Evolutionary conservation across 2,329 filamentous ascomycete genomes (phyloP).

Genomic region (Endocalyx cinctus): DNA sequence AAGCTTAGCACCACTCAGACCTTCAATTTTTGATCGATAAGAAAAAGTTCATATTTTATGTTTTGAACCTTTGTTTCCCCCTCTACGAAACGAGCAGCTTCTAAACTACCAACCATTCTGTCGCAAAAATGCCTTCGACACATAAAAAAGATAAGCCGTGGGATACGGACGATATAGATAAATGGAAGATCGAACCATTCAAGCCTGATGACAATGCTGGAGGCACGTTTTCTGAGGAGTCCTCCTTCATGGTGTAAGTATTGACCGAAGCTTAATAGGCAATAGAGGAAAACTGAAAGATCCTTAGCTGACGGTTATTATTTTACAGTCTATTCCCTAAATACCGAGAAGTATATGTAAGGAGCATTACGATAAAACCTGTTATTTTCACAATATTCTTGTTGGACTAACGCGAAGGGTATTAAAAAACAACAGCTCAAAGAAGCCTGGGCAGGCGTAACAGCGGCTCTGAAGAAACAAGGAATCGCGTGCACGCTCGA

Average conservation of each 20-base stretch:
- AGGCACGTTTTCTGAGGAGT: constrained; percentile 89
- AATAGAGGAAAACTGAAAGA: too few relatives aligned
- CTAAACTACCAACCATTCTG: constrained; percentile 2
- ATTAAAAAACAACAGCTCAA: too few relatives aligned
- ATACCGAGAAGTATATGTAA: constrained; percentile 90
- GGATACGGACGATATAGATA: constrained; percentile 96
- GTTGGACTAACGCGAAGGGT: too few relatives aligned
- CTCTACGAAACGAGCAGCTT: too few relatives aligned
- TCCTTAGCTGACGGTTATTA: constrained; percentile 28
- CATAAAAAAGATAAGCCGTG: constrained; percentile 88
- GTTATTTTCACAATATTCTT: too few relatives aligned
- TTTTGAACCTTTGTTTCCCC: too few relatives aligned
- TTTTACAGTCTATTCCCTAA: constrained; percentile 92
- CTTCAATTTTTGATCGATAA: too few relatives aligned
- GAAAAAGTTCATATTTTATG: too few relatives aligned
- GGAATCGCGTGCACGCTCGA: constrained; percentile 91
- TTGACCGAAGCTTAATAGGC: too few relatives aligned
- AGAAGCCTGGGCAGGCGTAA: constrained; percentile 83
- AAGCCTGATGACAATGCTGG: constrained; percentile 78
- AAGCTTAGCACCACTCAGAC: too few relatives aligned
- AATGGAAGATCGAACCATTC: constrained; percentile 90
- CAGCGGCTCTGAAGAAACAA: constrained; percentile 76
- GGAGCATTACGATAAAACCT: too few relatives aligned
- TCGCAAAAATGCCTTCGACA: constrained; percentile 40
- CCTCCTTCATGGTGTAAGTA: constrained; percentile 60